Evolutionary conservation across 73 alveolate genomes (phyloP).

Genomic region (Urostyla sp.): DNA sequence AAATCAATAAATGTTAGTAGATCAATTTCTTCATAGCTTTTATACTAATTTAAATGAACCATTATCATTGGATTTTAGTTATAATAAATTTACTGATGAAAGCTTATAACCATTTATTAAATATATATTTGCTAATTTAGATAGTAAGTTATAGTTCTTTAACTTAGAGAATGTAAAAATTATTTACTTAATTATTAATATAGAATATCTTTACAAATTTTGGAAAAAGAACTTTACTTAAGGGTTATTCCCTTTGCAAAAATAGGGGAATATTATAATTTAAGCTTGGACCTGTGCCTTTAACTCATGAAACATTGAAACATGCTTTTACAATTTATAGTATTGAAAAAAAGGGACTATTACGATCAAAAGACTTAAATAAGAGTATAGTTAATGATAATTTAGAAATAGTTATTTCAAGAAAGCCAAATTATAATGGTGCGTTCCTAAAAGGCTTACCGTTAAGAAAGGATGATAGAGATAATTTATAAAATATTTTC

Average conservation of each 20-base stretch:
- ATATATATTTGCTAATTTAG: conserved; percentile 46
- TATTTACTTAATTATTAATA: no score
- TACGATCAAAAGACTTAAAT: conserved; percentile 3
- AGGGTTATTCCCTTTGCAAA: conserved; percentile 24
- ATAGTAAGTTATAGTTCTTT: conserved; percentile 22
- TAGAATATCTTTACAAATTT: background rate
- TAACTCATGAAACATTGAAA: conserved; percentile 30
- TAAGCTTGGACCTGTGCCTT: conserved; percentile 56
- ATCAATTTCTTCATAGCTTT: conserved; percentile 2
- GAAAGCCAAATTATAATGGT: conserved; percentile 46
- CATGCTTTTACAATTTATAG: conserved; percentile 31
- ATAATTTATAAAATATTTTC: background rate
- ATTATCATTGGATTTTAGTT: background rate
- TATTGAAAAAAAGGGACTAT: conserved; percentile 1
- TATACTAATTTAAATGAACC: conserved; percentile 39
- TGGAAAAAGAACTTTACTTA: conserved; percentile 48
- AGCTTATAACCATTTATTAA: conserved; percentile 37
- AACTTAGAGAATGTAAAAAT: conserved; percentile 28
- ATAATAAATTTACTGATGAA: conserved; percentile 39
- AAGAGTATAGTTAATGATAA: conserved; percentile 29
- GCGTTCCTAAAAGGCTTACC: conserved; percentile 26
- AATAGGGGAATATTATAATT: conserved; percentile 14
- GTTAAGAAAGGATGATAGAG: background rate
- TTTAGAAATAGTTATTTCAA: conserved; percentile 6
- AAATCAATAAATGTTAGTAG: background rate